These are phyloP conservation scores for Rusavskia elegans DNA, from an alignment of 495 filamentous ascomycete species.

Conservation along the genomic window DNA sequence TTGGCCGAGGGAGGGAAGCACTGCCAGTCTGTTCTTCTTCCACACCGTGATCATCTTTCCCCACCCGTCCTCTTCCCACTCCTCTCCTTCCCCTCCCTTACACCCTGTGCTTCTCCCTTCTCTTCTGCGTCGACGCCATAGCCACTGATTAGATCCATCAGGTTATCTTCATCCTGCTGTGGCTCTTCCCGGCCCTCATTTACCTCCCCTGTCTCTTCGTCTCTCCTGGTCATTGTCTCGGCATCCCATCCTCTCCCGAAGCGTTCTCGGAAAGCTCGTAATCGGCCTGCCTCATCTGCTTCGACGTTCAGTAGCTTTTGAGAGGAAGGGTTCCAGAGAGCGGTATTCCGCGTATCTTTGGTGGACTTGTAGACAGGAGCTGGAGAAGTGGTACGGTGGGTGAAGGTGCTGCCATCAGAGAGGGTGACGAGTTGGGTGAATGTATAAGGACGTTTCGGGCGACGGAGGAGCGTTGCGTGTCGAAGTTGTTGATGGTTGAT, in stretches of 20 bases:
- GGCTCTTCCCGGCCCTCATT: slow-evolving; percentile 17
- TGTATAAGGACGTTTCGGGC: slow-evolving; percentile 80
- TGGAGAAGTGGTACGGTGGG: slow-evolving; percentile 77
- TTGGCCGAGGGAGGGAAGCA: no score
- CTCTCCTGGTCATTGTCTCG: slow-evolving; percentile 12
- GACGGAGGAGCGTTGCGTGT: slow-evolving; percentile 77
- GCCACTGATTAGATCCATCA: slow-evolving; percentile 56
- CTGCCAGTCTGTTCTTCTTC: neutral
- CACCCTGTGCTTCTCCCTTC: slow-evolving; percentile 11
- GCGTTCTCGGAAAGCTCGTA: slow-evolving; percentile 67
- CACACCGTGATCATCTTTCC: neutral
- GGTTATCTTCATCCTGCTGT: slow-evolving; percentile 36
- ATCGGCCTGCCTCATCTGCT: slow-evolving; percentile 83
- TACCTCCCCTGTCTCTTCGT: slow-evolving; percentile 13
- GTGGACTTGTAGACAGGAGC: slow-evolving; percentile 54
- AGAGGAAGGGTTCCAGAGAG: slow-evolving; percentile 76
- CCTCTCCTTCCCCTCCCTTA: slow-evolving; percentile 5
- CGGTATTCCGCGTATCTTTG: slow-evolving; percentile 77
- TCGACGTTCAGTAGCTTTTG: slow-evolving; percentile 72
- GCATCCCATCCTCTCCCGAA: slow-evolving; percentile 78
- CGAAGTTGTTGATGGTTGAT: slow-evolving; percentile 23
- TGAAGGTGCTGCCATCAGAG: slow-evolving; percentile 79
- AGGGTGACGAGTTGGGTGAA: slow-evolving; percentile 94
- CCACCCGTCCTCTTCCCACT: neutral
- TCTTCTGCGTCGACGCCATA: slow-evolving; percentile 23